A percentile compares a stretch with the other conserved stretches of the same genome.
Evolutionary conservation across 2,329 filamentous ascomycete species (phyloP).

Genomic region (Proliferodiscus dingleyae): DNA sequence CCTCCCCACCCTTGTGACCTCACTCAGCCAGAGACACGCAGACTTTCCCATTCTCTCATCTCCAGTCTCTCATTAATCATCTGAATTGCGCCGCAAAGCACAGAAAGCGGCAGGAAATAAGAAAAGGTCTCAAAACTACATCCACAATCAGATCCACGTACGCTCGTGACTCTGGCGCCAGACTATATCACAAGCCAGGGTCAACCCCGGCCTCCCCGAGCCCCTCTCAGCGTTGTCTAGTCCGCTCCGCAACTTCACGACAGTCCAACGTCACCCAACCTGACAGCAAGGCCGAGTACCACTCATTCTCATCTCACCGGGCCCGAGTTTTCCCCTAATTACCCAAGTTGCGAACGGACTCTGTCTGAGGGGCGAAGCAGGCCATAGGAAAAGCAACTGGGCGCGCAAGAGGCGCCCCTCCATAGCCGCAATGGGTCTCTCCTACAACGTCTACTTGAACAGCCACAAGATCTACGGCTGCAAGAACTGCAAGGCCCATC

Average conservation of each 20-base stretch:
- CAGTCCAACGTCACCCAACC: too few species aligned
- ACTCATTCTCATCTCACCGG: neutral
- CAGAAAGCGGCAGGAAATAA: too few species aligned
- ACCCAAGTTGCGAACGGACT: neutral
- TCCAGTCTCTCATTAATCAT: too few species aligned
- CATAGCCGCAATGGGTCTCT: slow-evolving; percentile 67
- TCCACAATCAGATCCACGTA: too few species aligned
- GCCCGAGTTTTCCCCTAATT: neutral
- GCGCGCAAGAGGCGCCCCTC: neutral
- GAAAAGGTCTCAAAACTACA: too few species aligned
- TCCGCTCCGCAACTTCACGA: neutral
- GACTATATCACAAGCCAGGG: too few species aligned
- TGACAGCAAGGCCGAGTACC: neutral
- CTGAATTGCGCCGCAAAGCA: too few species aligned
- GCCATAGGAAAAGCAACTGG: neutral
- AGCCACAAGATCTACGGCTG: slow-evolving; percentile 86
- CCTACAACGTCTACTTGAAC: slow-evolving; percentile 88
- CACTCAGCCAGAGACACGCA: too few species aligned
- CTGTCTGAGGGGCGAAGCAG: neutral
- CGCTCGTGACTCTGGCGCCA: too few species aligned
- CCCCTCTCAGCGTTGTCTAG: neutral
- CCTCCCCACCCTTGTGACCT: neutral
- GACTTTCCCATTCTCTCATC: too few species aligned
- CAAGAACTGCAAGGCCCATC: slow-evolving; percentile 91
- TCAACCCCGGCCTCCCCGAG: too few species aligned